phyloP scores from a whole-genome alignment of 495 filamentous ascomycete genomes.

The Aspergillus wentii region DNA sequence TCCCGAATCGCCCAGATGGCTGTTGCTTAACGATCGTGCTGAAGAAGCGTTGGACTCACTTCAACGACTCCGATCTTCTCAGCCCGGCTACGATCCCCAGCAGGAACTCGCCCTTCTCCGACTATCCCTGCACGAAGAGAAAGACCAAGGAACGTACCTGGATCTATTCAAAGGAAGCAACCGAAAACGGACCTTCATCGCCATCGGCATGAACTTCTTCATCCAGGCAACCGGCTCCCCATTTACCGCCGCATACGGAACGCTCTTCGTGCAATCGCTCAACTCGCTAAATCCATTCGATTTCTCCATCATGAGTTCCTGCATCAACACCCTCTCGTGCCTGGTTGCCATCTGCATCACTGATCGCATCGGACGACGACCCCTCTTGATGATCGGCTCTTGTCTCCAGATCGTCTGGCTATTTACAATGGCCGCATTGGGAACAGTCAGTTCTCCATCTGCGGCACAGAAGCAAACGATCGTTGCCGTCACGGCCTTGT shows the following conservation, averaged over 20 bases:
- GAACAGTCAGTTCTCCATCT: too few relatives aligned
- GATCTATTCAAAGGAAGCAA: constrained; percentile 26
- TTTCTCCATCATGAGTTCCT: too few relatives aligned
- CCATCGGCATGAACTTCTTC: constrained; percentile 47
- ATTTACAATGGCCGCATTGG: too few relatives aligned
- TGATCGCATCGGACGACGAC: too few relatives aligned
- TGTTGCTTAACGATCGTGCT: constrained; percentile 22
- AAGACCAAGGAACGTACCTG: constrained; percentile 15
- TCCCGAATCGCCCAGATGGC: constrained; percentile 27
- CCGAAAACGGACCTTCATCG: constrained; percentile 38
- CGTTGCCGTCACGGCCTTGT: too few relatives aligned
- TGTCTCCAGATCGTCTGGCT: too few relatives aligned
- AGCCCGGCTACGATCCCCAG: constrained; percentile 7
- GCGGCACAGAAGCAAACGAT: too few relatives aligned
- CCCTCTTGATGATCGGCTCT: too few relatives aligned
- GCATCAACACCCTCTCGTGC: too few relatives aligned
- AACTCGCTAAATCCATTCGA: constrained; percentile 29
- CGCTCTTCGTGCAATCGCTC: constrained; percentile 29
- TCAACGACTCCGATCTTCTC: constrained; percentile 7
- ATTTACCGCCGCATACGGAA: constrained; percentile 27
- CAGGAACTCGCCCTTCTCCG: constrained; percentile 11
- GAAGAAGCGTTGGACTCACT: constrained; percentile 21
- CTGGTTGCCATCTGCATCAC: too few relatives aligned
- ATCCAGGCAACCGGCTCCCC: constrained; percentile 35
- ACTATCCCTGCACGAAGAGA: constrained; percentile 5